These are phyloP conservation scores for Lotmaria passim DNA, from an alignment of 208 protist genomes.

Conservation along the genomic window DNA sequence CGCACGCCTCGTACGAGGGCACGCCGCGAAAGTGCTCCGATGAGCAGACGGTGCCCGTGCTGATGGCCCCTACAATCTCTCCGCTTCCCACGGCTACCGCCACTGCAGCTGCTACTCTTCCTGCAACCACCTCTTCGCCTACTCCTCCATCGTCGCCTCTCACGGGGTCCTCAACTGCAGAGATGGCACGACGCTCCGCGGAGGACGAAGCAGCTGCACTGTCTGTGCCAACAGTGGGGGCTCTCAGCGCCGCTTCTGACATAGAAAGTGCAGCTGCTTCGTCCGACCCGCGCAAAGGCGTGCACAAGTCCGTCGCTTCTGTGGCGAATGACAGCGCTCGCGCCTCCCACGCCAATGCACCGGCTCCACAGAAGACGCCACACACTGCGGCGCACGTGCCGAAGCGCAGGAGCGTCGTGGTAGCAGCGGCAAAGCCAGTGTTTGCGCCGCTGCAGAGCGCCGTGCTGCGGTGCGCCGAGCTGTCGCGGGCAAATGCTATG, in stretches of 20 bases:
- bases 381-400: background rate
- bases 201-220: background rate
- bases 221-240: background rate
- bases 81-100: background rate
- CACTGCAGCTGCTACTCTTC: background rate
- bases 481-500: conserved; percentile 47
- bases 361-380: background rate
- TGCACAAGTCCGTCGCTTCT: background rate
- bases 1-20: conserved; percentile 34
- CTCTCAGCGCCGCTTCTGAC: background rate
- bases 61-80: conserved; percentile 19
- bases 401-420: background rate
- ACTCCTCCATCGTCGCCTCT: too few species aligned
- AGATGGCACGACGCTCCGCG: background rate
- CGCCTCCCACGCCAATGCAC: background rate
- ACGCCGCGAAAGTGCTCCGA: background rate
- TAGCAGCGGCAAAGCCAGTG: too few species aligned
- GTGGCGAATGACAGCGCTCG: background rate
- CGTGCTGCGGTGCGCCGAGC: conserved; percentile 36
- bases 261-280: background rate
- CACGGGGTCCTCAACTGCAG: too few species aligned
- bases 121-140: background rate
- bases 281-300: background rate
- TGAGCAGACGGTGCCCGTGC: conserved; percentile 1
- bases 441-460: conserved; percentile 18